These are phyloP conservation scores for Dalechampia spathulata DNA, from an alignment of 441 rosid genomes.

Conservation along the genomic window DNA sequence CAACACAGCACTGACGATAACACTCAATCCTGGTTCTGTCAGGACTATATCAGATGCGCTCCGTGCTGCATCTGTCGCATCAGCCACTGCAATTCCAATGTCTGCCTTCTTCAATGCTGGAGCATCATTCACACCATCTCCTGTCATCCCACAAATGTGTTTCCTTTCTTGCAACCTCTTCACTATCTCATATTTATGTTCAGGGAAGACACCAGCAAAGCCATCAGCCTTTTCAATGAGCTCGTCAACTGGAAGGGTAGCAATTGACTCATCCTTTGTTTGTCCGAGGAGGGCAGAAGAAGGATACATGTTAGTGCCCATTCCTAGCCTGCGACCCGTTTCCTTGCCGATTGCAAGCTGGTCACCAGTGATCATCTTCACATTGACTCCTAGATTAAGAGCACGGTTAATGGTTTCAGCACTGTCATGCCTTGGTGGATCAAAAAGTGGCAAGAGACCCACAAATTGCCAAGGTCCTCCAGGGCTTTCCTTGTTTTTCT, in stretches of 20 bases:
- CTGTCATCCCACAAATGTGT: conserved; percentile 94
- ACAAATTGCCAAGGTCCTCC: conserved; percentile 88
- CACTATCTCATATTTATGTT: conserved; percentile 90
- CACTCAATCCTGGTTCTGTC: conserved; percentile 92
- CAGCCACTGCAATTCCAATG: conserved; percentile 89
- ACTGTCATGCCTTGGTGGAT: conserved; percentile 95
- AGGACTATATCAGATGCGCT: conserved; percentile 89
- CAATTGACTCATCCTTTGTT: conserved; percentile 52
- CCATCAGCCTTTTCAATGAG: conserved; percentile 92
- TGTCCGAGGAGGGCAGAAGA: conserved; percentile 78
- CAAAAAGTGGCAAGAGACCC: conserved; percentile 89
- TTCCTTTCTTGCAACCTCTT: conserved; percentile 80
- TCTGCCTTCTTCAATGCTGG: conserved; percentile 89
- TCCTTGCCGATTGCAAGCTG: conserved; percentile 94
- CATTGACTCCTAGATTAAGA: conserved; percentile 86
- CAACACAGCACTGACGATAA: conserved; percentile 77
- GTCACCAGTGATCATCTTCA: conserved; percentile 97
- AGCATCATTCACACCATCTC: conserved; percentile 95
- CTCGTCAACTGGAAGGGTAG: conserved; percentile 59
- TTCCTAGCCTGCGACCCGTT: conserved; percentile 93
- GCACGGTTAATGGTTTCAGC: conserved; percentile 88
- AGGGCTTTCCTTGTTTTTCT: conserved; percentile 64
- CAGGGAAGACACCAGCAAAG: conserved; percentile 94
- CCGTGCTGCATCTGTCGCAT: conserved; percentile 91
- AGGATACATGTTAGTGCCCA: conserved; percentile 97